These are phyloP conservation scores for Nicotiana attenuata DNA, from an alignment of 257 asterid genomes.

Conservation along the genomic window DNA sequence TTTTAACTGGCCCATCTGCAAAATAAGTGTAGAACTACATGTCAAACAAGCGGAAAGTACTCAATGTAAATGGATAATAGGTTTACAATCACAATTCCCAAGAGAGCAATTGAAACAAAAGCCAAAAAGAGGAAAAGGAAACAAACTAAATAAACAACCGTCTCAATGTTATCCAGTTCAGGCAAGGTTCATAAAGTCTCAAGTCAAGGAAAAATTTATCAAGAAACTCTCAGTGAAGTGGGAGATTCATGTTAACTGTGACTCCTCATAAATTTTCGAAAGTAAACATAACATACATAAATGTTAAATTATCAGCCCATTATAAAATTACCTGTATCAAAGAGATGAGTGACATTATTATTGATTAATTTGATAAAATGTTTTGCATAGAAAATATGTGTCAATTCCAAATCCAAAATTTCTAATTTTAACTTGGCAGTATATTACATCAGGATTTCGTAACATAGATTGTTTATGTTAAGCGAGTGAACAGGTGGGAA, in stretches of 20 bases:
- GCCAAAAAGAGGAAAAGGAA: neutral
- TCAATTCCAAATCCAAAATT: neutral
- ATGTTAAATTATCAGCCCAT: neutral
- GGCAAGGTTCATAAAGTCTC: neutral
- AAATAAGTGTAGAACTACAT: slow-evolving; percentile 82
- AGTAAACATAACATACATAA: neutral
- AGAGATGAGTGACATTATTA: neutral
- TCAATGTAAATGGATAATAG: slow-evolving; percentile 22
- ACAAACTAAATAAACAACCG: neutral
- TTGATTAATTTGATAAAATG: neutral
- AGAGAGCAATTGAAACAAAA: neutral
- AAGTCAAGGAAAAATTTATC: neutral
- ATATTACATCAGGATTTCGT: neutral
- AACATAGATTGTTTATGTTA: neutral
- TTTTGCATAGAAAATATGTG: neutral
- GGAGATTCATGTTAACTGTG: neutral
- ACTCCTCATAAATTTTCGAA: neutral
- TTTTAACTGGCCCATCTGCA: slow-evolving; percentile 53
- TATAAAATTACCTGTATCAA: neutral
- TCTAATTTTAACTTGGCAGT: neutral
- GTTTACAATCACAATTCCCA: neutral
- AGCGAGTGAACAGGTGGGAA: neutral
- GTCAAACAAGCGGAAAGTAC: slow-evolving; percentile 70
- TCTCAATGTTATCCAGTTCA: neutral
- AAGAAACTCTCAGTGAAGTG: neutral